Percentiles rank a stretch among this genome's conserved stretches.
Conservation (phyloP, 1,284 basidiomycete genomes). For the Austroboletus niveus region DNA sequence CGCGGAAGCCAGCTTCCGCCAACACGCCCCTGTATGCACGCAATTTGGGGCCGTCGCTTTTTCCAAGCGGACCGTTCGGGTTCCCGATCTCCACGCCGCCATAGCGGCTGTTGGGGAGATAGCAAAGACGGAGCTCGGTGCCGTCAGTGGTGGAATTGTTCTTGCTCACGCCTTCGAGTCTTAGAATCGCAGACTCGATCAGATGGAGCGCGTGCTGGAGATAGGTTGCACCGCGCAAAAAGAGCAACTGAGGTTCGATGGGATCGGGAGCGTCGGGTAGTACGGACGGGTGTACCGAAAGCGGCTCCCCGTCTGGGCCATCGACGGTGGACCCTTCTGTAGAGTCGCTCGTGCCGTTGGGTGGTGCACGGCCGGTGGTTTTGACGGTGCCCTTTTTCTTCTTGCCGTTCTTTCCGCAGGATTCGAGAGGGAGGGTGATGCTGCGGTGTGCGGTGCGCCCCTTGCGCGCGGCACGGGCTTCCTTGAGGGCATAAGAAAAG, state of each 20-base stretch:
- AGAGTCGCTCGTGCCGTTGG: slow-evolving; percentile 55
- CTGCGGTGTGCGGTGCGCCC: slow-evolving; percentile 52
- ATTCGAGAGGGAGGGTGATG: slow-evolving; percentile 37
- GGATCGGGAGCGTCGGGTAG: slow-evolving; percentile 74
- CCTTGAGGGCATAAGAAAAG: slow-evolving; percentile 74
- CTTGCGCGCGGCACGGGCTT: slow-evolving; percentile 67
- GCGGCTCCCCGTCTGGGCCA: slow-evolving; percentile 49
- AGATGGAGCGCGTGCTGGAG: slow-evolving; percentile 71
- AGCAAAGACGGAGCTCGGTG: slow-evolving; percentile 69
- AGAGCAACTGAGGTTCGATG: slow-evolving; percentile 77
- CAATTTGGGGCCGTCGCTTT: slow-evolving; percentile 53
- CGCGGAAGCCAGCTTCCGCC: slow-evolving; percentile 49
- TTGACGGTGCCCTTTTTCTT: slow-evolving; percentile 47
- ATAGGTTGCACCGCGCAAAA: slow-evolving; percentile 75
- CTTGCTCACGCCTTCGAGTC: slow-evolving; percentile 65
- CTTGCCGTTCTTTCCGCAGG: slow-evolving; percentile 47
- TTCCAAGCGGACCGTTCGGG: slow-evolving; percentile 70
- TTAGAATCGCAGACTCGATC: slow-evolving; percentile 66
- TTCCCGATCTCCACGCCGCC: slow-evolving; percentile 78
- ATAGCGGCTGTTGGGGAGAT: slow-evolving; percentile 65
- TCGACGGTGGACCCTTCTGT: slow-evolving; percentile 44
- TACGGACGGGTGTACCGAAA: slow-evolving; percentile 61
- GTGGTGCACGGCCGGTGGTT: slow-evolving; percentile 59
- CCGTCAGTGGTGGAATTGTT: slow-evolving; percentile 52
- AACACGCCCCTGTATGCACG: slow-evolving; percentile 60